Base-by-base conservation (phyloP, 441 rosid species). In the Aquilaria agallochum region DNA sequence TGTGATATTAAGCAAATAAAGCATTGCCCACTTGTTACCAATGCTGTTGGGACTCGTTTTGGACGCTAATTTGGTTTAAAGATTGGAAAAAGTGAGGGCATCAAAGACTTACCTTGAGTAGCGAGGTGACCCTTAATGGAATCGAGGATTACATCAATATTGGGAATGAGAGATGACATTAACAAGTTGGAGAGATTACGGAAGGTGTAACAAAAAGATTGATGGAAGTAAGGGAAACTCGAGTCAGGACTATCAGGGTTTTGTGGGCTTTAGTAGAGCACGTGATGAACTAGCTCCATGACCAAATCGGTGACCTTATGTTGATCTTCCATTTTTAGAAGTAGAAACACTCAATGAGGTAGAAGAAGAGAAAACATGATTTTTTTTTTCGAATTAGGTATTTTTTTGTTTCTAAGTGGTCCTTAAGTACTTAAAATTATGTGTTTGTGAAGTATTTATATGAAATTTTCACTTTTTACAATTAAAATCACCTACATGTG, bases 51-150 rank as follows among this genome's bases (percentile, higher is more conserved):
- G 92, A 5, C 97, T 97, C 1, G 80, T 81, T 59, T 80, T 87
- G 46, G 92, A 81, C 9, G 88, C 86, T 69, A 94, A 89, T 61
- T 82, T 87, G 55, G 86, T 71, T 72, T 70, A 89, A 50, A 94
- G 87, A 72, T 94, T 97, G 62, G 93, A 76, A 59, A 94, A 87
- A 63, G 87, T 66, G 70, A 91, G 95, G 36, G 99, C 99, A 52
- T 80, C 81, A 11, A 96, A 84, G 69, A 90, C 68, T 84, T 89
- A 77, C 96, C 97, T 31, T 79, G 93, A 61, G 92, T 78, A 67
- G 97, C 96, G 67, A 94, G 99, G 15, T 87, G 84, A 68, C 96
- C 95, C 73, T 85, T 91, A 78, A 91, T 77, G 15, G 99, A 91
- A 74, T 91, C 99, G 5, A 96, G 90, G 62, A 89, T 78, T 20